Evolutionary conservation across 2,329 filamentous ascomycete genomes (phyloP).

Genomic region (Talaromyces marneffei): DNA sequence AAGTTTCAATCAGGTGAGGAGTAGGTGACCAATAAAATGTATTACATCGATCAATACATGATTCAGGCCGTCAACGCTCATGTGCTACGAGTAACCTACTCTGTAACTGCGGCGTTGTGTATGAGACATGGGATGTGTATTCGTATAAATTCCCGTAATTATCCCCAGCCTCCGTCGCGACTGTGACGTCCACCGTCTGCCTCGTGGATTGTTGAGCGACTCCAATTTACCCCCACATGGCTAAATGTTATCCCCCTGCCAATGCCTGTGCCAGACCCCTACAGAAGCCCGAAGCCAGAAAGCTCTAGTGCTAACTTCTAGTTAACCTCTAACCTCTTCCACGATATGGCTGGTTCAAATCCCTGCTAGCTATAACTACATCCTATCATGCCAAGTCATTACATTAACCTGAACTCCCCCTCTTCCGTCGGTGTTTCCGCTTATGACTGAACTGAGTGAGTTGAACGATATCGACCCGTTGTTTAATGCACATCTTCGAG

Average conservation of each 20-base stretch:
- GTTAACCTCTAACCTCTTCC: not conserved
- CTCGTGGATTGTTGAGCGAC: not conserved
- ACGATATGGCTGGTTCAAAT: not conserved
- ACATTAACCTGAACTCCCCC: not conserved
- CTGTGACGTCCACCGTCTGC: not conserved
- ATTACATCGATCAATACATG: not conserved
- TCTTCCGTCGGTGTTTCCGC: not conserved
- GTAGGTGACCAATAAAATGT: not conserved
- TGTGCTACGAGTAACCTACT: too few species aligned
- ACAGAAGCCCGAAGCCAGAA: too few species aligned
- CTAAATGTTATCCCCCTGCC: not conserved
- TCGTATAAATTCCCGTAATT: not conserved
- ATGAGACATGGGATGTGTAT: not conserved
- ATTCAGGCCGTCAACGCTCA: not conserved
- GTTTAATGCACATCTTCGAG: not conserved
- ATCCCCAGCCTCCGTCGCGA: not conserved
- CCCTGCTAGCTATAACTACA: not conserved
- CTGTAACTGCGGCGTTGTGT: not conserved
- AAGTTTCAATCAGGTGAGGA: not conserved
- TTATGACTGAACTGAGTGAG: not conserved
- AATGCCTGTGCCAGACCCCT: not conserved
- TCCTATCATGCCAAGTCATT: not conserved
- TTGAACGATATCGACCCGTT: not conserved
- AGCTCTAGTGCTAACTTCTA: not conserved
- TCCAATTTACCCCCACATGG: not conserved